Conservation (phyloP, 2,329 filamentous ascomycete genomes). For the Phaeosphaeria sp. region DNA sequence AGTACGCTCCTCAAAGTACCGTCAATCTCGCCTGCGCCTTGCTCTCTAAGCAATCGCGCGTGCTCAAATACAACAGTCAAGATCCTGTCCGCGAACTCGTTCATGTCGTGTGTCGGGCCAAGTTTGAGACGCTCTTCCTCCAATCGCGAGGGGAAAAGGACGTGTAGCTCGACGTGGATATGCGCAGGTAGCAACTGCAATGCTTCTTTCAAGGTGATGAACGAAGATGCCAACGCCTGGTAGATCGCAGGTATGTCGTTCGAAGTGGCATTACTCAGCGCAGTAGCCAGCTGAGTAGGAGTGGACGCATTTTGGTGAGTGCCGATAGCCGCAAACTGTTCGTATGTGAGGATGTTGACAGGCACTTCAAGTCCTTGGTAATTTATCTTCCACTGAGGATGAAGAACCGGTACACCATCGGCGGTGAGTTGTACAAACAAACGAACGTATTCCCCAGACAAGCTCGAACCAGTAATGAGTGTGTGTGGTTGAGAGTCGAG, state of each 20-base stretch:
- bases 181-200: slow-evolving; percentile 75
- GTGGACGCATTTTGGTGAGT: slow-evolving; percentile 36
- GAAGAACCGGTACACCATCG: slow-evolving; percentile 85
- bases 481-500: slow-evolving; percentile 84
- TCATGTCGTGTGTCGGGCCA: slow-evolving; percentile 81
- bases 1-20: slow-evolving; percentile 85
- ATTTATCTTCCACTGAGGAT: slow-evolving; percentile 81
- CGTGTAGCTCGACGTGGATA: slow-evolving; percentile 90
- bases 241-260: slow-evolving; percentile 67
- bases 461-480: slow-evolving; percentile 90
- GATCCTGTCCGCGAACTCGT: slow-evolving; percentile 83
- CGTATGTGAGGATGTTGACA: slow-evolving; percentile 77
- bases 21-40: slow-evolving; percentile 59
- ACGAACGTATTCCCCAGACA: slow-evolving; percentile 94
- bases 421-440: slow-evolving; percentile 91
- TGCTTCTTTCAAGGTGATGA: slow-evolving; percentile 80
- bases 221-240: slow-evolving; percentile 74
- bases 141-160: slow-evolving; percentile 79
- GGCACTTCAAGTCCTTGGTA: slow-evolving; percentile 81
- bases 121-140: slow-evolving; percentile 76
- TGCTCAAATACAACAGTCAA: slow-evolving; percentile 90
- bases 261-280: slow-evolving; percentile 31
- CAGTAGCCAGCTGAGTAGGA: slow-evolving; percentile 28
- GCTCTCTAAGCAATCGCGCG: slow-evolving; percentile 71
- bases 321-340: slow-evolving; percentile 68